Base-by-base conservation (phyloP, 148 eudicot genomes). In the Silene conica region DNA sequence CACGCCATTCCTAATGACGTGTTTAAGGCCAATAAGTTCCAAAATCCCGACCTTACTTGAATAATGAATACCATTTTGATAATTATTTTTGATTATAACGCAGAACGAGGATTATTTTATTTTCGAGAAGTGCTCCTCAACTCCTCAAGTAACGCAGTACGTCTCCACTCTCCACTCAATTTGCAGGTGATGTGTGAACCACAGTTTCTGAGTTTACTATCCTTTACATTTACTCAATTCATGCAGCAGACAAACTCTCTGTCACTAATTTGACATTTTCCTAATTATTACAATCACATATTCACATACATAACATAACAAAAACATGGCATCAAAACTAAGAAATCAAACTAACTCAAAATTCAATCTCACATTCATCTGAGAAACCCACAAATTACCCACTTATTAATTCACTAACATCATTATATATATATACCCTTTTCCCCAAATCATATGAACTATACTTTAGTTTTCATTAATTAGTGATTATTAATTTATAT, bases 371-470 rank as follows among this genome's bases (percentile, higher is more conserved):
- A 1, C 25, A 22, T 61, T 61, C 25, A 22, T 22, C 65, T 61
- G 25, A 61, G 6, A 61, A 22, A n/a, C n/a, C n/a, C 25, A 59
- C 9, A 1, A 20, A 19, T 9, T 22, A 59, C 63, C 63, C 63
- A 59, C 22, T 4, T 1, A 12, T 50, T 15, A 50, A 12, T 7
- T 14, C 15, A 13, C 16, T 12, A 13, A 50, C 5, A 50, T 50
- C 55, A 13, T 18, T 13, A 50, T n/a, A n/a, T n/a, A n/a, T n/a
- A n/a, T n/a, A n/a, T 1, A 50, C 55, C 55, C 55, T 50, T 50
- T 50, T 50, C 16, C 55, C 55, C 63, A 59, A 59, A 61, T 61
- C 65, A 22, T 61, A 4, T 61, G n/a, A n/a, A n/a, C n/a, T n/a
- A 31, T 31, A 31, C 34, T 31, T 3, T 31, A 3, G 4, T 31